These are phyloP conservation scores for Rhodocollybia butyracea DNA, from an alignment of 768 basidiomycete species.

Conservation along the genomic window DNA sequence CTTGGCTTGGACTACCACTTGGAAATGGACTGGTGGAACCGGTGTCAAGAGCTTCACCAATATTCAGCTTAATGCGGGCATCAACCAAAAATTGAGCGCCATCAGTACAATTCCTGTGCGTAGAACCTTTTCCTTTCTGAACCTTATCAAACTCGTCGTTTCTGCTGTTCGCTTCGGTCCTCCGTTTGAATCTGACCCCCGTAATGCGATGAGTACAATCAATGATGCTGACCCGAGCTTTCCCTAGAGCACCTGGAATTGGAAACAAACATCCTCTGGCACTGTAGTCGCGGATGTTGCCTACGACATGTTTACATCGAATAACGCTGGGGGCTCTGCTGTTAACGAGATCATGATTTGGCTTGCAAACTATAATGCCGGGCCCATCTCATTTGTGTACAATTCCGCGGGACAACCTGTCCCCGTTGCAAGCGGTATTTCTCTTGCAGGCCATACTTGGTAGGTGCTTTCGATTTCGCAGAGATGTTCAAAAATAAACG, in stretches of 20 bases:
- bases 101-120: conserved; percentile 56
- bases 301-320: conserved; percentile 63
- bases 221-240: neutral
- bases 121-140: neutral
- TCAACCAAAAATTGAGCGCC: conserved; percentile 51
- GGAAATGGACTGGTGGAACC: conserved; percentile 42
- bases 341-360: conserved; percentile 61
- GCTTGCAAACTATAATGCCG: conserved; percentile 56
- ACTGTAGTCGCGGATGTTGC: conserved; percentile 52
- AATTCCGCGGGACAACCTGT: conserved; percentile 40
- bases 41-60: conserved; percentile 64
- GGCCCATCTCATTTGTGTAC: conserved; percentile 53
- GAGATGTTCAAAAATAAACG: neutral
- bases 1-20: conserved; percentile 37
- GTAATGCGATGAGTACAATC: neutral
- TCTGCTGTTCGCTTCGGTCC: neutral
- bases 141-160: no score
- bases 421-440: conserved; percentile 41
- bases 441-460: conserved; percentile 51
- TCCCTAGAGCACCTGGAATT: conserved; percentile 49
- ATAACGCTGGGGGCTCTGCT: conserved; percentile 42
- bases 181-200: neutral
- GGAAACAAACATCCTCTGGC: conserved; percentile 44
- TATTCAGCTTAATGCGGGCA: conserved; percentile 43
- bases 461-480: conserved; percentile 9